A percentile compares a stretch with the other conserved stretches of the same genome.
Conservation (phyloP, 1,139 yeast genomes). For the Schwanniomyces etchellsii region DNA sequence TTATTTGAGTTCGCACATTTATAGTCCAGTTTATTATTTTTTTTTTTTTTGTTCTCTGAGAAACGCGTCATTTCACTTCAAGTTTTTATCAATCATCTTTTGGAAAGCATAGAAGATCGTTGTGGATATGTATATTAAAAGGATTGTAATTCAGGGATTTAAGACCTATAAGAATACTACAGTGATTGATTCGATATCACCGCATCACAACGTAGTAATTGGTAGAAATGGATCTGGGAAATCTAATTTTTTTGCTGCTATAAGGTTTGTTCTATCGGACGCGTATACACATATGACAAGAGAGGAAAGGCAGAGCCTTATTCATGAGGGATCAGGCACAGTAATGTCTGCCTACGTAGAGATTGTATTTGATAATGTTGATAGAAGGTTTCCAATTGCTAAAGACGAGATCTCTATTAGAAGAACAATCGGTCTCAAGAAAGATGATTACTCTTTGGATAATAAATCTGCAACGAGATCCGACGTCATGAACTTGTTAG, state of each 20-base stretch:
- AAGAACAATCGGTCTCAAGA: slow-evolving; percentile 87
- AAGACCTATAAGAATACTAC: slow-evolving; percentile 89
- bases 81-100: too few relatives aligned
- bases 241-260: slow-evolving; percentile 93
- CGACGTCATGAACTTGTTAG: slow-evolving; percentile 78
- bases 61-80: too few relatives aligned
- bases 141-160: slow-evolving; percentile 80
- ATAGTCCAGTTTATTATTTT: too few relatives aligned
- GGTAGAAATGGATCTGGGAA: slow-evolving; percentile 98
- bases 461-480: slow-evolving; percentile 73
- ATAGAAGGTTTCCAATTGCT: slow-evolving; percentile 67
- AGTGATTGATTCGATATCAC: slow-evolving; percentile 68
- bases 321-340: slow-evolving; percentile 89
- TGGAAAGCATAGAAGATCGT: too few relatives aligned
- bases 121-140: slow-evolving; percentile 35
- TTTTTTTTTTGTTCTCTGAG: too few relatives aligned
- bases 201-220: slow-evolving; percentile 82
- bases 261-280: slow-evolving; percentile 86
- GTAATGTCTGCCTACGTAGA: slow-evolving; percentile 94
- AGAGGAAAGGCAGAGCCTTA: slow-evolving; percentile 82
- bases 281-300: slow-evolving; percentile 84
- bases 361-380: slow-evolving; percentile 76
- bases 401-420: slow-evolving; percentile 68
- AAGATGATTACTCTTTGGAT: slow-evolving; percentile 84
- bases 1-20: too few relatives aligned